These are phyloP conservation scores for Nannochloropsis gaditana DNA, from an alignment of 108 stramenopile genomes.

Conservation along the genomic window DNA sequence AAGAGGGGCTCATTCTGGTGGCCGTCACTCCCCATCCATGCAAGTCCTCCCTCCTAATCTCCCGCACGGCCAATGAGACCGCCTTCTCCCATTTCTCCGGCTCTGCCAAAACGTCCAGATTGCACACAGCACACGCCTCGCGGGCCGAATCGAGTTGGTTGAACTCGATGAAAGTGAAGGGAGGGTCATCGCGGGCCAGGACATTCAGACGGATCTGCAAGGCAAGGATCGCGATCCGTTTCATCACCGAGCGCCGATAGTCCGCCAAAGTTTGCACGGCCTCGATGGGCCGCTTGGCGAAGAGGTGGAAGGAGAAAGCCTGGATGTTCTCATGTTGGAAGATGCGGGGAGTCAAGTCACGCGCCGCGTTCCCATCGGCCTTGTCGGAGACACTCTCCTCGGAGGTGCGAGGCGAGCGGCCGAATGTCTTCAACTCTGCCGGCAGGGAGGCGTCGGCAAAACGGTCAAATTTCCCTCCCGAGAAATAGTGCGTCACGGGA, in stretches of 20 bases:
- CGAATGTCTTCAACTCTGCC: neutral
- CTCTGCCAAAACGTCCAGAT: constrained; percentile 89
- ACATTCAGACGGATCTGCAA: constrained; percentile 93
- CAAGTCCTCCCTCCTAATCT: constrained; percentile 85
- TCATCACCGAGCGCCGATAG: constrained; percentile 73
- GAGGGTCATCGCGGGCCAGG: constrained; percentile 67
- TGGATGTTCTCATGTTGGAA: constrained; percentile 78
- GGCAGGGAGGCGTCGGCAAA: neutral
- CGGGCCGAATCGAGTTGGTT: constrained; percentile 93
- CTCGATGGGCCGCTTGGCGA: constrained; percentile 91
- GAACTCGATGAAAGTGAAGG: constrained; percentile 94
- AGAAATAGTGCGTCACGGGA: constrained; percentile 55
- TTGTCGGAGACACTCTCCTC: neutral
- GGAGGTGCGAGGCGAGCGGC: neutral
- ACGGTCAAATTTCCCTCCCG: constrained; percentile 33
- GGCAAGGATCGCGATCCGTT: constrained; percentile 81
- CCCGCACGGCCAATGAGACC: constrained; percentile 71
- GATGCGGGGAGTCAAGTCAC: neutral
- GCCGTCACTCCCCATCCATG: too few species aligned
- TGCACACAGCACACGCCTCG: constrained; percentile 92
- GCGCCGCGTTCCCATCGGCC: neutral
- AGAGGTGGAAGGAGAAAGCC: constrained; percentile 87
- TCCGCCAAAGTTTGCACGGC: constrained; percentile 70
- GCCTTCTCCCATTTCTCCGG: constrained; percentile 86
- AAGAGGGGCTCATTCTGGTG: too few species aligned